Conservation (phyloP, 2,329 filamentous ascomycete genomes). For the Colletotrichum spaethianum region DNA sequence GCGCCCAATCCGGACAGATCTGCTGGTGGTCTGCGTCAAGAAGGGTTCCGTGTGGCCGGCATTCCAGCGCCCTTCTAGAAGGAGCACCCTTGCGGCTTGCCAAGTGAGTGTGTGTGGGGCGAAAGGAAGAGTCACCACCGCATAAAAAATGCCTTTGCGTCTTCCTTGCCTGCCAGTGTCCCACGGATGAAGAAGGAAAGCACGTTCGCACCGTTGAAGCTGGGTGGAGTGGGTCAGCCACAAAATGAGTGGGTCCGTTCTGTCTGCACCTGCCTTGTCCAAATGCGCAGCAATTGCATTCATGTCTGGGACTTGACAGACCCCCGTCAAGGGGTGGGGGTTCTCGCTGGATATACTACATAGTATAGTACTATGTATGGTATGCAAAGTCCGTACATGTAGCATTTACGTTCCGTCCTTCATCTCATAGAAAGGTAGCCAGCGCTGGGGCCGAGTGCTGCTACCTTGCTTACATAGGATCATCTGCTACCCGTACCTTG, state of each 20-base stretch:
- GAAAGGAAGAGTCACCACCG: conserved; percentile 7
- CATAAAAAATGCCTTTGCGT: conserved; percentile 22
- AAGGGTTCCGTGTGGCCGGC: conserved; percentile 30
- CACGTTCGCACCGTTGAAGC: neutral
- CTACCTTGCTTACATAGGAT: neutral
- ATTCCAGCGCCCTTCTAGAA: conserved; percentile 38
- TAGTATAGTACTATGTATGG: no score
- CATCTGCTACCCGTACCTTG: neutral
- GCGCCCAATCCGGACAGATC: conserved; percentile 13
- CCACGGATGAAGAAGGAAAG: neutral
- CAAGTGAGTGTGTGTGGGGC: neutral
- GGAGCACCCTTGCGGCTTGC: conserved; percentile 26
- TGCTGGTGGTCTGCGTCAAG: conserved; percentile 30
- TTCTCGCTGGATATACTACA: no score
- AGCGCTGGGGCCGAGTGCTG: neutral
- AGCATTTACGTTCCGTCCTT: neutral
- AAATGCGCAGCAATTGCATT: neutral
- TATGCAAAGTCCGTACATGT: no score
- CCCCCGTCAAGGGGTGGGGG: neutral
- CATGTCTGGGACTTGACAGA: neutral
- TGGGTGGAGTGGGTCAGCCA: no score
- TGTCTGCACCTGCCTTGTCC: neutral
- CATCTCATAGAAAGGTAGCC: neutral
- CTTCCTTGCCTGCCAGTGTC: neutral
- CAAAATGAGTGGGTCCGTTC: neutral